Percentiles rank a stretch among this genome's conserved stretches.
phyloP scores from a whole-genome alignment of 768 basidiomycete species.

The Neoboletus brunneissimus region DNA sequence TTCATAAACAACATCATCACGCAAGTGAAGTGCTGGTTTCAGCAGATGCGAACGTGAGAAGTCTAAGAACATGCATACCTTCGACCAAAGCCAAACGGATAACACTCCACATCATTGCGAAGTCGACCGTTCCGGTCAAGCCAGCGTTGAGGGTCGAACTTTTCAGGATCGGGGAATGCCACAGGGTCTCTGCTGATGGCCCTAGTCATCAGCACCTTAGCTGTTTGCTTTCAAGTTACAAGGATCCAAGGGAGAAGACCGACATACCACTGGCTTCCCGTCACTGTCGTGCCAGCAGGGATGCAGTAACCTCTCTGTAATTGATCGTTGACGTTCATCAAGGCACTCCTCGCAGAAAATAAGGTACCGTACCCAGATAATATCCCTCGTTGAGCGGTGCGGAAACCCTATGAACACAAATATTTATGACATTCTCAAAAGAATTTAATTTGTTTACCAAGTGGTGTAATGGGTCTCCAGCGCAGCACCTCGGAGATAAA shows the following conservation, averaged over 20 bases:
- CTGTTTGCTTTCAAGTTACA: neutral
- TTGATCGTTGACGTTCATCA: neutral
- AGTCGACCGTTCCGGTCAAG: no score
- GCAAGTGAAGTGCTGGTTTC: no score
- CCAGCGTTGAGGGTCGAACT: conserved; percentile 41
- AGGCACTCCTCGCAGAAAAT: conserved; percentile 29
- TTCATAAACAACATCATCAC: conserved; percentile 6
- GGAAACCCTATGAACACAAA: conserved; percentile 39
- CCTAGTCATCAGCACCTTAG: conserved; percentile 24
- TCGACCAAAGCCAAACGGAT: conserved; percentile 54
- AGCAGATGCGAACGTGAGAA: neutral
- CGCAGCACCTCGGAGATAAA: conserved; percentile 38
- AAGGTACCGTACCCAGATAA: conserved; percentile 47
- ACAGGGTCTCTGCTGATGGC: conserved; percentile 53
- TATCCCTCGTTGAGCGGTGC: conserved; percentile 61
- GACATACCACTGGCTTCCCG: conserved; percentile 21
- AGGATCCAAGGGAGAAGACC: neutral
- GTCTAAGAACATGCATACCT: conserved; percentile 14
- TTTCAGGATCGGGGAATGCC: conserved; percentile 27
- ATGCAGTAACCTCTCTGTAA: conserved; percentile 21
- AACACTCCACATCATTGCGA: conserved; percentile 37
- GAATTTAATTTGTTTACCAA: conserved; percentile 14
- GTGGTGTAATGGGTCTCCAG: conserved; percentile 36
- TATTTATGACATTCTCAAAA: no score
- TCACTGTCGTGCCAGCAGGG: conserved; percentile 23